Base-by-base conservation (phyloP, 2,329 filamentous ascomycete species). In the Lasiodiplodia gonubiensis region DNA sequence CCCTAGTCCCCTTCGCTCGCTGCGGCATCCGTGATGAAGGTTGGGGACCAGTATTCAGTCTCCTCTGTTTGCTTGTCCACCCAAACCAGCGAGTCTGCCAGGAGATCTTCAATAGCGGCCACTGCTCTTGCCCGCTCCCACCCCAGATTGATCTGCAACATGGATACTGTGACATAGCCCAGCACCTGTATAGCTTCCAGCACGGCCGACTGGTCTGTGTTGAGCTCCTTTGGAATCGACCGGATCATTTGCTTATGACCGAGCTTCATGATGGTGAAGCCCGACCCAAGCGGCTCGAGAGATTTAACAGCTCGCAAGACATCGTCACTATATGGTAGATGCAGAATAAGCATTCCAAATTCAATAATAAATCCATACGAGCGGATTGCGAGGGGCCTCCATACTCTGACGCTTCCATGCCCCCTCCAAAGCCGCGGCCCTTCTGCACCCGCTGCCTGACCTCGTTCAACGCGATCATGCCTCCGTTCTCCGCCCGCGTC, bases 151-250 rank as follows among this genome's bases (percentile, higher is more conserved):
- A 91, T 81, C 80, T 91, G 90, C 66, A 99, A 81, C 91, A 98
- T 96, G 0, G 91, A 91, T 18, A 97, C 88, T 68, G 90, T 97
- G 63, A 98, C 92, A 75, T 93, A 97, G 1, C 95, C 94, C 11
- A 97, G 83, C 11, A 97, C 84, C 79, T 97, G 93, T 8, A 93
- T 92, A 0, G 92, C 94, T 82, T 98, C 95, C 7, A 99, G 86
- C 14, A 97, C 94, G 2, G 90, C 92, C 60, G 92, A 92, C 82
- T 99, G 95, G 77, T 99, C 95, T 16, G 89, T 94, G 77, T 97
- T 97, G 70, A 99, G 86, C 80, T 99, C 95, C 78, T 96, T 95
- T 1, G 95, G 95, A 49, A 99, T 90, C 3, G 93, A 97, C 33
- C 95, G 88, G 66, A 99, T 94, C 80, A 97, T 95, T 69, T 91